phyloP scores from a whole-genome alignment of 768 basidiomycete genomes.

The Tephrocybe sp. region DNA sequence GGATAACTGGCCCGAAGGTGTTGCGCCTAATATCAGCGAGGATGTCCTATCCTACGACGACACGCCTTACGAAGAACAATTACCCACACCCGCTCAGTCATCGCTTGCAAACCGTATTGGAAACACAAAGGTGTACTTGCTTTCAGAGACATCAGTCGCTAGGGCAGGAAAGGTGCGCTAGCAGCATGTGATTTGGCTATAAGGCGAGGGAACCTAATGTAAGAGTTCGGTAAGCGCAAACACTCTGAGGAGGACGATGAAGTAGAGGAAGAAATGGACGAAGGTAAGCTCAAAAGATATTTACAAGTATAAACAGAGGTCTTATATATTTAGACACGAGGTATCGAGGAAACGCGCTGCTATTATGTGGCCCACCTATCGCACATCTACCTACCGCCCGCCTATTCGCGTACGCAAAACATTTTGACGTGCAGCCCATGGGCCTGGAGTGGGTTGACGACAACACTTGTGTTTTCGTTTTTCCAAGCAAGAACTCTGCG shows the following conservation, averaged over 20 bases:
- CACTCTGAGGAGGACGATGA: constrained; percentile 31
- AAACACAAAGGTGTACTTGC: constrained; percentile 70
- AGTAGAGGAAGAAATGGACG: constrained; percentile 29
- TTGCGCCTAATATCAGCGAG: constrained; percentile 25
- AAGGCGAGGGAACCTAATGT: constrained; percentile 43
- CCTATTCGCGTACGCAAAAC: constrained; percentile 79
- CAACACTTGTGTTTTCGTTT: constrained; percentile 77
- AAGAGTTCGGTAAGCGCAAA: constrained; percentile 45
- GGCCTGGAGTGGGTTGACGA: constrained; percentile 88
- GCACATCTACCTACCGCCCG: constrained; percentile 71
- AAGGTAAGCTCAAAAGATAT: constrained; percentile 23
- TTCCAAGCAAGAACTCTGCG: constrained; percentile 53
- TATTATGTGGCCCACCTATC: constrained; percentile 72
- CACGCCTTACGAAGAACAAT: constrained; percentile 56
- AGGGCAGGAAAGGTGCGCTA: constrained; percentile 73
- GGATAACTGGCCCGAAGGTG: constrained; percentile 44
- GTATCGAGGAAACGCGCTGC: constrained; percentile 63
- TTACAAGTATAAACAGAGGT: too few relatives aligned
- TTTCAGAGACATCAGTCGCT: constrained; percentile 62
- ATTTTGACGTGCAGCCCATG: constrained; percentile 71
- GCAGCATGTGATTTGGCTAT: constrained; percentile 35
- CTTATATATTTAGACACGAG: constrained; percentile 44
- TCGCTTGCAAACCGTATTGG: constrained; percentile 70
- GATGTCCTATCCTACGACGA: constrained; percentile 53
- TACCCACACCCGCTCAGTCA: constrained; percentile 31